Evolutionary conservation across 768 basidiomycete genomes (phyloP), one percentile per base, ranked within the genome.

Genomic region (Boletus subcaerulescens): DNA sequence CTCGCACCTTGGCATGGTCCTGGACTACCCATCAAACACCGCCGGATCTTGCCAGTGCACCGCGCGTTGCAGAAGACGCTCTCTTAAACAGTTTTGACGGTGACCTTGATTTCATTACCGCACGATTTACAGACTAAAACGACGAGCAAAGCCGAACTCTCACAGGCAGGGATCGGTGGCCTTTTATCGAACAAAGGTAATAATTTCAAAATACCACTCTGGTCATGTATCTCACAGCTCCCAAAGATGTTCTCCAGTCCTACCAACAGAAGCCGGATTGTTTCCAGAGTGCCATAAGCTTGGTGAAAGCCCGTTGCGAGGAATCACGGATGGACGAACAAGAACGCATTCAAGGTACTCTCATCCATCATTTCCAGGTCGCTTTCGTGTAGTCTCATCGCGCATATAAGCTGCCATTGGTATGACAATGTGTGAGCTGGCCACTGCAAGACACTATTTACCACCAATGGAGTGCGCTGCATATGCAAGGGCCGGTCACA

Each of bases 391-490:
- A 14, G 20, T 56, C 50, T 54, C 22, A 59, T 56, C 40, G 47
- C 60, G 68, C 67, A 69, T 62, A 73, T 40, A 69, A 90, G 89
- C 82, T 62, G 86, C 89, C 2, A 87, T 90, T 45, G 78, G 81
- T 6, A 84, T 91, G 83, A 91, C 89, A 3, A 73, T 91, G 39
- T 91, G 89, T 66, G 89, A 91, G 69, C 72, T 90, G n/a, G 80
- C 83, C 18, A 91, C 87, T 2, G 89, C 87, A 18, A 79, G 79
- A 49, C 82, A 86, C 60, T 78, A 86, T 66, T 77, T 85, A 1
- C 70, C 81, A 17, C 89, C 89, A 4, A 71, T 88, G 60, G 89
- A 90, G 72, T 90, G 89, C 41, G 59, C 63, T 35, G 50, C 58
- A 31, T 67, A 59, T 51, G 48, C 59, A n/a, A 55, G 14, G 14